These are phyloP conservation scores for Candida maesae DNA, from an alignment of 805 yeast genomes.

Conservation along the genomic window DNA sequence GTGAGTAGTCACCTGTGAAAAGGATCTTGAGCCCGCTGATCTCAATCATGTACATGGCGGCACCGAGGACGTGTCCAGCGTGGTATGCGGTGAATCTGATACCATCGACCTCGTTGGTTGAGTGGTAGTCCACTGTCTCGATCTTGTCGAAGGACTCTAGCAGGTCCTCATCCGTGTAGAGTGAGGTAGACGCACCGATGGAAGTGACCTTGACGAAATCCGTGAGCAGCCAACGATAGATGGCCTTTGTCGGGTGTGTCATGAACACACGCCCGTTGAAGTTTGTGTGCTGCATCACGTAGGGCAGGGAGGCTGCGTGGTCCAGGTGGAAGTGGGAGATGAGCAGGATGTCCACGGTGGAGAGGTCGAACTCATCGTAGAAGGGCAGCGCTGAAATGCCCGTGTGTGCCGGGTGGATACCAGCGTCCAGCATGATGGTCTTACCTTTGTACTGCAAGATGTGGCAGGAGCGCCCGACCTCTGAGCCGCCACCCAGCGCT, in stretches of 20 bases:
- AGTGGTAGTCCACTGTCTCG: slow-evolving; percentile 93
- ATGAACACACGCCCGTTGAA: slow-evolving; percentile 95
- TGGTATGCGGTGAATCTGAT: slow-evolving; percentile 95
- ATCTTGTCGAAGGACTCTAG: slow-evolving; percentile 82
- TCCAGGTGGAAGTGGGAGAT: slow-evolving; percentile 96
- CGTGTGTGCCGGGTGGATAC: slow-evolving; percentile 92
- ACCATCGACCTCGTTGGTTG: slow-evolving; percentile 92
- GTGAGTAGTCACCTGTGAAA: slow-evolving; percentile 95
- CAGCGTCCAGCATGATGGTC: slow-evolving; percentile 95
- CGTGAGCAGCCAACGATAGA: slow-evolving; percentile 89
- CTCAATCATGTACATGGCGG: slow-evolving; percentile 95
- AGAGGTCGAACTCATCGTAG: slow-evolving; percentile 90
- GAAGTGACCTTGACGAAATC: slow-evolving; percentile 91
- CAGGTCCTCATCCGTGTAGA: slow-evolving; percentile 89
- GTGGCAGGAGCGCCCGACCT: slow-evolving; percentile 96
- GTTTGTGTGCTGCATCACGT: slow-evolving; percentile 94
- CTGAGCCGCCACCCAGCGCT: slow-evolving; percentile 97
- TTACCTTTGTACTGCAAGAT: slow-evolving; percentile 89
- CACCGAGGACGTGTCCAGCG: slow-evolving; percentile 99
- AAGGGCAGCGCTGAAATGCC: slow-evolving; percentile 92
- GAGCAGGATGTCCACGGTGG: slow-evolving; percentile 78
- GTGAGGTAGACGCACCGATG: slow-evolving; percentile 40
- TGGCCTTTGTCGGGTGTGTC: slow-evolving; percentile 99
- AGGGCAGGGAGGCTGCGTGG: slow-evolving; percentile 97
- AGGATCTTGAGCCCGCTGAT: slow-evolving; percentile 85